These are phyloP conservation scores for Triticum dicoccoides DNA, from an alignment of 176 grass and related monocot genomes.

Conservation along the genomic window DNA sequence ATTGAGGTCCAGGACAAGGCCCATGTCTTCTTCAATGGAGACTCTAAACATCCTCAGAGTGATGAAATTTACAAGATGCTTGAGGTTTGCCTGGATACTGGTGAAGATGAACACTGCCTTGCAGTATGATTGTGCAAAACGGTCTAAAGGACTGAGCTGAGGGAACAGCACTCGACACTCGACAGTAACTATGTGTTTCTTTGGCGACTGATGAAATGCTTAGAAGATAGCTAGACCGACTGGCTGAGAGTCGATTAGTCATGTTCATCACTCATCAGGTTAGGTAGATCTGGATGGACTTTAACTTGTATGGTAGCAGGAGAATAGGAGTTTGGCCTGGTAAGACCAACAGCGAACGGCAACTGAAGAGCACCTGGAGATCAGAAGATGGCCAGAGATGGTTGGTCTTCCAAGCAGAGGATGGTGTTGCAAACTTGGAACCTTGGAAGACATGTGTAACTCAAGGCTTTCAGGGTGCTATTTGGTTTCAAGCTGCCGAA, in stretches of 20 bases:
- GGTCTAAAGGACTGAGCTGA: neutral
- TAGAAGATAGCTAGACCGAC: neutral
- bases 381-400: neutral
- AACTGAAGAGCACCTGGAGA: neutral
- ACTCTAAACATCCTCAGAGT: conserved; percentile 51
- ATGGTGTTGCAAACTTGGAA: too few relatives aligned
- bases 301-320: neutral
- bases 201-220: neutral
- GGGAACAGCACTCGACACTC: neutral
- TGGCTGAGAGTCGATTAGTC: neutral
- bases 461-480: neutral
- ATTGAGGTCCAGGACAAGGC: conserved; percentile 71
- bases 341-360: neutral
- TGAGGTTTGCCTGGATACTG: conserved; percentile 29
- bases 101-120: conserved; percentile 1
- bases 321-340: neutral
- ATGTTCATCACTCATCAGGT: neutral
- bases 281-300: neutral
- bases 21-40: conserved; percentile 82
- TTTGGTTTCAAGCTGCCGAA: neutral
- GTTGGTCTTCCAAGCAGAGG: too few relatives aligned
- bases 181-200: neutral
- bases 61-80: conserved; percentile 74
- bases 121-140: neutral
- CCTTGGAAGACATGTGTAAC: too few relatives aligned